Base-by-base conservation (phyloP, 495 filamentous ascomycete genomes). In the Tuber aestivum region DNA sequence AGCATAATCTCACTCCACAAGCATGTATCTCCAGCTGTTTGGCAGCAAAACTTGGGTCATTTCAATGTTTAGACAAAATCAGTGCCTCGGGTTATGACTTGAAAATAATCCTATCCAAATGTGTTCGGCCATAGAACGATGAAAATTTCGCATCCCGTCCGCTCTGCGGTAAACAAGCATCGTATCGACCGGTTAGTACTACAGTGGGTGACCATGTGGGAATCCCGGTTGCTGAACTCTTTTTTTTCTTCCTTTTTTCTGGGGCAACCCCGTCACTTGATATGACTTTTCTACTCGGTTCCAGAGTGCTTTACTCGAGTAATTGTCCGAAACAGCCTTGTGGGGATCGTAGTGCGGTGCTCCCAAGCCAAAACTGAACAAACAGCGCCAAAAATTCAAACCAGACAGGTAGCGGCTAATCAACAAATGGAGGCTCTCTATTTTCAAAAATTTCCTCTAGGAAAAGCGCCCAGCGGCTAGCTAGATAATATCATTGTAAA, bases 71-170 rank as follows among this genome's bases (percentile, higher is more conserved):
- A n/a, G n/a, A n/a, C n/a, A n/a, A n/a, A n/a, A n/a, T n/a, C n/a
- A n/a, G n/a, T n/a, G n/a, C n/a, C n/a, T n/a, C n/a, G n/a, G n/a
- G n/a, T n/a, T 27, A 56, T 56, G 50, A 27, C 23, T 10, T 56
- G 3, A 8, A 56, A 56, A 9, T 7, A 56, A 23, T 48, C 45
- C 0, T 6, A 3, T 18, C 4, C 7, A 35, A 32, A 18, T 35
- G 56, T 65, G 56, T 65, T 65, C 56, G 56, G 56, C 56, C 56
- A 65, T 2, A 65, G 56, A 65, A 65, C 56, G 56, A 65, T 65
- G 56, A 65, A 65, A 65, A 65, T 65, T 65, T 65, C 56, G 56
- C 56, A 65, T 65, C 56, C 56, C 56, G 56, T 65, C 56, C 56
- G 56, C 56, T 65, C 56, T 65, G 56, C 56, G 56, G 56, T 65